Evolutionary conservation across 2,329 filamentous ascomycete species (phyloP).

Genomic region (Penicillium vulpinum): DNA sequence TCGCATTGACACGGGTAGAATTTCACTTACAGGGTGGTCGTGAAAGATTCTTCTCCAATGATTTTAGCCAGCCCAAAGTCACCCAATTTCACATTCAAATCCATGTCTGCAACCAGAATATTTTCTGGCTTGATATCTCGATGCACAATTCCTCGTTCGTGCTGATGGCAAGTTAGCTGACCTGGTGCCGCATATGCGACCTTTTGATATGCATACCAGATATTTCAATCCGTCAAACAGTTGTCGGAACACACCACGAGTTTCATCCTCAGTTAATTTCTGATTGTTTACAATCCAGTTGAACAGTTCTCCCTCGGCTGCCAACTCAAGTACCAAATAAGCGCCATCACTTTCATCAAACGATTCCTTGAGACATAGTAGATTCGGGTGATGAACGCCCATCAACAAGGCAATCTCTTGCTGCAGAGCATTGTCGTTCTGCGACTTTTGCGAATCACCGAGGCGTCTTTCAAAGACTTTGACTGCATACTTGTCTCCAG

Average conservation of each 20-base stretch:
- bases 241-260: conserved; percentile 84
- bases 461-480: conserved; percentile 90
- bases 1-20: not conserved
- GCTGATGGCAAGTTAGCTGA: conserved; percentile 56
- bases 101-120: conserved; percentile 82
- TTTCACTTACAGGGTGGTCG: conserved; percentile 72
- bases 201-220: conserved; percentile 62
- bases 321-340: conserved; percentile 87
- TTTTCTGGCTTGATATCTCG: conserved; percentile 98
- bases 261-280: conserved; percentile 80
- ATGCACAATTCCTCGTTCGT: conserved; percentile 95
- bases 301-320: conserved; percentile 91
- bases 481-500: conserved; percentile 81
- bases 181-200: not conserved
- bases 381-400: conserved; percentile 92
- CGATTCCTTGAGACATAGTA: conserved; percentile 90
- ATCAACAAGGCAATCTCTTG: conserved; percentile 96
- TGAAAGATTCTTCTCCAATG: conserved; percentile 97
- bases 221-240: conserved; percentile 95
- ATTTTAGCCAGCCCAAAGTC: conserved; percentile 98
- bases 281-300: conserved; percentile 90
- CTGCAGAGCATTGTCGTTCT: conserved; percentile 74
- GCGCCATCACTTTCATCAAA: conserved; percentile 90
- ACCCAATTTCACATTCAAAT: conserved; percentile 84
- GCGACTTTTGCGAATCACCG: conserved; percentile 78